Percentiles rank a stretch among this genome's conserved stretches.
Conservation (phyloP, 169 alveolate genomes). For the Cryptosporidium ubiquitum region DNA sequence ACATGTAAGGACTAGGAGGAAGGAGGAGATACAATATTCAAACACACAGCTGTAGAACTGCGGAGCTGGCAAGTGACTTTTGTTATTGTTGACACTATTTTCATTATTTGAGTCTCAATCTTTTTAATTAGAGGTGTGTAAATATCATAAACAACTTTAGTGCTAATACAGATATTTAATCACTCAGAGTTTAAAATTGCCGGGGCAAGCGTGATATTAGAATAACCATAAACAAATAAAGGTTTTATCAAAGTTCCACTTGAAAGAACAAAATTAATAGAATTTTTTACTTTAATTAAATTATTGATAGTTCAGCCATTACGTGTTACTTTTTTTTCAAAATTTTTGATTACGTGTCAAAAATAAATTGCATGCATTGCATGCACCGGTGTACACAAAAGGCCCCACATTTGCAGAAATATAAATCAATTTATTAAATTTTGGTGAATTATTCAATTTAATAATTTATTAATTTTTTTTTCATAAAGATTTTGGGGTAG, state of each 20-base stretch:
- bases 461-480: neutral
- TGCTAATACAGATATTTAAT: neutral
- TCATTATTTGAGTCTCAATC: neutral
- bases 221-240: no score
- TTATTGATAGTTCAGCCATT: neutral
- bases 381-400: constrained; percentile 9
- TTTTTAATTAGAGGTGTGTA: neutral
- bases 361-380: neutral
- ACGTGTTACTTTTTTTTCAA: neutral
- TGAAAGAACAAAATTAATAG: no score
- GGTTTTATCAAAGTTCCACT: neutral
- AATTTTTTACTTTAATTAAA: neutral
- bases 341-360: constrained; percentile 10
- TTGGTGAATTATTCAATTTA: neutral
- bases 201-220: neutral
- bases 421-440: neutral
- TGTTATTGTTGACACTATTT: neutral
- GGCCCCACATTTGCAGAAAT: constrained; percentile 1
- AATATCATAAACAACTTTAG: neutral
- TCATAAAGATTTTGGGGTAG: neutral
- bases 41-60: no score
- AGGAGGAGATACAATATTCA: neutral
- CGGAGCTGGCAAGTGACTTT: neutral
- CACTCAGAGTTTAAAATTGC: neutral
- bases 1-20: neutral